These are phyloP conservation scores for Wickerhamomyces xylosicus DNA, from an alignment of 805 yeast species.

Conservation along the genomic window DNA sequence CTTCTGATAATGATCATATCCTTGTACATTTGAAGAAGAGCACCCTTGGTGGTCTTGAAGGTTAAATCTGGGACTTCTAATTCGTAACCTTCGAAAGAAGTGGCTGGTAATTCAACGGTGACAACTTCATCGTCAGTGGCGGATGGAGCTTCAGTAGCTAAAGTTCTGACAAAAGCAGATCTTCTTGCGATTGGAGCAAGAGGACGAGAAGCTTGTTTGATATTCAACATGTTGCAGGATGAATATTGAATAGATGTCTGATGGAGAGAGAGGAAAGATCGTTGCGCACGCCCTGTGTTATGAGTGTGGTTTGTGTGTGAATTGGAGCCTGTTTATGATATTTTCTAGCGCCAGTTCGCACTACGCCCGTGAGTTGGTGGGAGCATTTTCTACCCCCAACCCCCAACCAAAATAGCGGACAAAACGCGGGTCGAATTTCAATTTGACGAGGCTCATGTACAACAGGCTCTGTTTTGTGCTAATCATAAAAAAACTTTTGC, in stretches of 20 bases:
- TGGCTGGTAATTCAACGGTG: constrained; percentile 59
- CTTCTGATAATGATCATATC: constrained; percentile 92
- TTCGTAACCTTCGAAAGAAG: constrained; percentile 79
- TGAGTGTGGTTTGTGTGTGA: neutral
- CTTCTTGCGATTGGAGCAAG: constrained; percentile 7
- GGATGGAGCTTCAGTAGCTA: constrained; percentile 18
- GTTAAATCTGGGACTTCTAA: constrained; percentile 61
- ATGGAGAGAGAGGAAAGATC: no score
- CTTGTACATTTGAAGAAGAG: constrained; percentile 86
- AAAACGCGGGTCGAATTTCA: no score
- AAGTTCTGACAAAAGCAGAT: constrained; percentile 13
- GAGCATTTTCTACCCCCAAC: neutral
- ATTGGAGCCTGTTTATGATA: neutral
- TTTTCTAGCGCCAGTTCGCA: neutral
- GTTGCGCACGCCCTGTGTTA: no score
- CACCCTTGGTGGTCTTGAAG: constrained; percentile 72
- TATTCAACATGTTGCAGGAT: constrained; percentile 1
- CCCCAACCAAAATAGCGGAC: neutral
- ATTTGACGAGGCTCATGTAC: no score
- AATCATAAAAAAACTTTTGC: no score
- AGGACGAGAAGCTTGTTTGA: constrained; percentile 13
- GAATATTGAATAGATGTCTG: neutral
- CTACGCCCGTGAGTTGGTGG: neutral
- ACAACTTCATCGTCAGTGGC: constrained; percentile 20
- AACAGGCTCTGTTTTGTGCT: no score